These are phyloP conservation scores for Mikania micrantha DNA, from an alignment of 129 eudicot genomes.

Conservation along the genomic window DNA sequence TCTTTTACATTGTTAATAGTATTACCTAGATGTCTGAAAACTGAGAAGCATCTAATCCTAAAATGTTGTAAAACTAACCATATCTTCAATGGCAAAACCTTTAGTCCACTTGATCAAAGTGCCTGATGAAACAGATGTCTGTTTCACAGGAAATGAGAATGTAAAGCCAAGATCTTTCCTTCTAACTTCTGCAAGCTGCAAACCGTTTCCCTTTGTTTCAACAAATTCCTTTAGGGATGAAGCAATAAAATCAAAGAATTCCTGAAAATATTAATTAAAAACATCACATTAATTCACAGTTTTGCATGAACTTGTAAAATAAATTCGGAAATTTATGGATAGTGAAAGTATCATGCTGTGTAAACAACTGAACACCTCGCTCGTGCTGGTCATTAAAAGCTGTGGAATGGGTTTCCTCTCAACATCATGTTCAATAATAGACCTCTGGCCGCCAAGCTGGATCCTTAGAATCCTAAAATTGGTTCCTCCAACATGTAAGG, in stretches of 20 bases:
- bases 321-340: neutral
- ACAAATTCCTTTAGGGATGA: constrained; percentile 63
- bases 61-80: constrained; percentile 46
- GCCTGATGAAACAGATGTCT: constrained; percentile 71
- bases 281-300: constrained; percentile 4
- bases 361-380: constrained; percentile 55
- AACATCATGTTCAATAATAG: constrained; percentile 49
- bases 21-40: neutral
- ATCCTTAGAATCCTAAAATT: constrained; percentile 80
- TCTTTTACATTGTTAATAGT: neutral
- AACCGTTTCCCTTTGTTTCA: constrained; percentile 37
- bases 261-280: constrained; percentile 36
- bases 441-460: constrained; percentile 76
- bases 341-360: neutral
- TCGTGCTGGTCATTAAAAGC: constrained; percentile 78
- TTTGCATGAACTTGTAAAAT: neutral
- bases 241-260: constrained; percentile 80
- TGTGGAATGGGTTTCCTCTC: constrained; percentile 72
- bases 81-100: constrained; percentile 76
- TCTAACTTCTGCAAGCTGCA: constrained; percentile 30
- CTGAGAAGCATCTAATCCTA: neutral
- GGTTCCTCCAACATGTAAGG: constrained; percentile 86
- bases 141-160: constrained; percentile 90
- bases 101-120: constrained; percentile 84
- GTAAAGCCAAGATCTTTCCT: constrained; percentile 77